Evolutionary conservation across 2,329 filamentous ascomycete genomes (phyloP), one percentile per base, ranked within the genome.

Genomic region (Zarea fungicola): DNA sequence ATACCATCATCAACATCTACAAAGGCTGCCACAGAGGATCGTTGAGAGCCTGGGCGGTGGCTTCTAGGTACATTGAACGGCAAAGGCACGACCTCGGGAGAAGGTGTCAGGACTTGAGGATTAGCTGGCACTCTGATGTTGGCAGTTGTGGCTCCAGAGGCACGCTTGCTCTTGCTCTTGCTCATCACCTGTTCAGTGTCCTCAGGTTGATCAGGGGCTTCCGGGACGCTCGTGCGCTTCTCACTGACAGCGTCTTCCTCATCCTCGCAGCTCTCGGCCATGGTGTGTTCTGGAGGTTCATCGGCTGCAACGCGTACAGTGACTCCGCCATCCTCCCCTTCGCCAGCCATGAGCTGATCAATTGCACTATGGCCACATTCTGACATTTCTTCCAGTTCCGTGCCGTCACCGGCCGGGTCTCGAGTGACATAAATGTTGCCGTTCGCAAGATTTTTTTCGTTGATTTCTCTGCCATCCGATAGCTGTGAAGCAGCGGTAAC

Each of bases 21-120:
- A 58, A 85, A 76, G 0, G 86, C 86, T 3, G 84, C 87, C 18
- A 87, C 73, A 2, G 87, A 87, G 3, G 84, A 89, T 23, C 75
- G 68, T 18, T 77, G 74, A 14, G 74, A 72, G 6, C 77, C 70
- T 2, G 62, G 59, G 11, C 53, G 32, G 21, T 67, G 62, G 11
- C 71, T 66, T 18, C 65, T 63, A 1, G 81, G 81, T 2, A 87
- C 69, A 9, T 62, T 75, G 63, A 88, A 87, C 0, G 85, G 85
- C 2, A 88, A 68, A 14, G 85, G 82, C 1, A 86, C 68, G 29
- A 88, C 70, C 7, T 74, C 66, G 23, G 76, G 67, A 13, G 70
- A 63, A 5, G 66, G 66, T 2, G 69, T 68, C 4, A 61, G 53
- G 5, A 59, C 57, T n/a, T 53, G 55, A 10, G 52, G 45, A 26